Base-by-base conservation (phyloP, 768 basidiomycete genomes). In the Tephrocybe sp. region DNA sequence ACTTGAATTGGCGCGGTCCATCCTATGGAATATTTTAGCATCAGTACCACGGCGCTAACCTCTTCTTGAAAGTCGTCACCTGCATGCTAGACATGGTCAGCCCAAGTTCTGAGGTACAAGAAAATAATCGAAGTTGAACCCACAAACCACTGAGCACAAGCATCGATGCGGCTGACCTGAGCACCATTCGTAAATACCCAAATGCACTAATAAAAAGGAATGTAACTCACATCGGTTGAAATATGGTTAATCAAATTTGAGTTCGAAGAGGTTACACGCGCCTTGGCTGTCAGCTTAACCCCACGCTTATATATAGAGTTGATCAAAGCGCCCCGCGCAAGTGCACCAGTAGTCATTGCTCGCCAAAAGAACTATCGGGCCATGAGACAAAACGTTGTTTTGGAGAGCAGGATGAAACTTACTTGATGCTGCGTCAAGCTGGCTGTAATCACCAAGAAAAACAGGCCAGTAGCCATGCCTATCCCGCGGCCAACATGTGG, bases 1-100 rank as follows among this genome's bases (percentile, higher is more conserved):
- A 82, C 75, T 67, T 88, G 85, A 23, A 86, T 84, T 1, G 85
- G 85, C 2, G 84, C 83, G 0, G 85, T 86, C 85, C 85, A 86
- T 24, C 62, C 75, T 83, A 12, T 6, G 20, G n/a, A 6, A 37
- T 32, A 51, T 14, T 17, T 36, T 32, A 40, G 21, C 20, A 32
- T 41, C 25, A 38, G 21, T 47, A 23, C 15, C n/a, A 33, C 18
- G 36, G 14, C 26, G 18, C 33, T 2, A 23, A 26, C 8, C 28
- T 15, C 18, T 10, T 10, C 38, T 3, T 12, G n/a, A 4, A 23
- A n/a, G 45, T 11, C 7, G 15, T 21, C 56, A 72, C 73, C 67
- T 41, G 78, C 73, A 58, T 78, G 75, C 76, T 77, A n/a, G n/a
- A n/a, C n/a, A n/a, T n/a, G n/a, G n/a, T n/a, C n/a, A n/a, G n/a